Base-by-base conservation (phyloP, 2,329 filamentous ascomycete species). In the Emergomyces africanus region DNA sequence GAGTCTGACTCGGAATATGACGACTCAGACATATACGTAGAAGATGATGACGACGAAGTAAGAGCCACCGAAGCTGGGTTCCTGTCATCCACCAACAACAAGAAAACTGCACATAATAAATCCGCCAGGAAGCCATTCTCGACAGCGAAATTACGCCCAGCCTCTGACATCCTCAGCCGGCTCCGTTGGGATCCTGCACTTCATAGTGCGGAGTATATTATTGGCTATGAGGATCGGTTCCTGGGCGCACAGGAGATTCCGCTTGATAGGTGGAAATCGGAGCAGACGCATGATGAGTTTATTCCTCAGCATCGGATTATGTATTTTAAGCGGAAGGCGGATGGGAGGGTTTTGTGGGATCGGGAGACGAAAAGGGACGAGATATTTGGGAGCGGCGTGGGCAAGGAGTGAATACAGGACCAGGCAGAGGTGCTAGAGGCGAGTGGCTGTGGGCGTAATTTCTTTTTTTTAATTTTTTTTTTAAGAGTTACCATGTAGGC, bases 141-240 rank as follows among this genome's bases (percentile, higher is more conserved):
- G 10, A 33, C 57, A 3, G 42, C 33, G 23, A 65, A 64, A 49
- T 56, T 65, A 4, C 62, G 63, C 9, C 61, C 62, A 1, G 63
- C 72, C 28, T 69, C 70, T 39, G 76, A 80, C 61, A 70, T 81
- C 9, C 70, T 80, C 15, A 77, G 74, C 55, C 76, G 78, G 2
- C 70, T 82, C 5, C 75, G 74, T 15, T 80, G 78, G 78, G 79
- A 81, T 63, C 65, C 73, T 1, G 71, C 67, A 3, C 74, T 78
- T 20, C 71, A 77, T 55, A 70, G 70, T 4, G 65, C 66, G 4
- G 70, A 79, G 55, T 82, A 77, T 64, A 69, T 80, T 14, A 75
- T 82, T 35, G 80, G 79, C 2, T 82, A 82, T 60, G 69, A 78
- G 25, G 80, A 83, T 64, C 73, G 79, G 10, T 82, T 82, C 58